Percentiles rank a stretch among this genome's conserved stretches.
Conservation (phyloP, 176 grass and related monocot species). For the Cenchrus fungigraminus region DNA sequence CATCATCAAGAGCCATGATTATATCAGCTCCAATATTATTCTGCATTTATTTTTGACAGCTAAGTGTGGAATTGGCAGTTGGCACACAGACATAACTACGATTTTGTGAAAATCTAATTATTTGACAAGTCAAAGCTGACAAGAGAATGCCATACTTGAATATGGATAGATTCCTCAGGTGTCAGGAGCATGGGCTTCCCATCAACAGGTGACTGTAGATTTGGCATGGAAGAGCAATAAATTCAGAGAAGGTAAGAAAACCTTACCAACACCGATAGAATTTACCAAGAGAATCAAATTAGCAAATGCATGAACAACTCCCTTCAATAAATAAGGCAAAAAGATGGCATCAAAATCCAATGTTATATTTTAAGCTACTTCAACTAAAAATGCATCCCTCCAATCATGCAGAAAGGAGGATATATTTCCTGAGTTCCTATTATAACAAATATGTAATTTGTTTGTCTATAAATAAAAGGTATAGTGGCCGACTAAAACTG, state of each 20-base stretch:
- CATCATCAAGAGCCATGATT: slow-evolving; percentile 99
- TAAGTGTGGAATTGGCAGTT: neutral
- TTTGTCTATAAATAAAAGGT: neutral
- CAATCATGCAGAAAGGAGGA: slow-evolving; percentile 1
- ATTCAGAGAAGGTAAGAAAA: slow-evolving; percentile 9
- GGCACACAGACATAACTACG: neutral
- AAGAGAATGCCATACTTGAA: slow-evolving; percentile 63
- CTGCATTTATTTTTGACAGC: slow-evolving; percentile 52
- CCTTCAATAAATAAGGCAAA: slow-evolving; percentile 19
- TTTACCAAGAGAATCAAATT: slow-evolving; percentile 8
- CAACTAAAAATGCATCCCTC: neutral
- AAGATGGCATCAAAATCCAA: neutral
- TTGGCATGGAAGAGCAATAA: slow-evolving; percentile 25
- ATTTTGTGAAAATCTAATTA: slow-evolving; percentile 13
- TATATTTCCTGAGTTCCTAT: neutral
- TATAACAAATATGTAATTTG: neutral
- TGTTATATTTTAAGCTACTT: neutral
- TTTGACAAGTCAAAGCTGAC: slow-evolving; percentile 7
- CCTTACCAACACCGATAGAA: neutral
- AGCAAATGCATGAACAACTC: neutral
- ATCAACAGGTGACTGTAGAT: slow-evolving; percentile 90
- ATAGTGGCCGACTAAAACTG: neutral
- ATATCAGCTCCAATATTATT: slow-evolving; percentile 99
- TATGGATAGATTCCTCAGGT: slow-evolving; percentile 94
- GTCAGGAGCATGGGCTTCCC: slow-evolving; percentile 96